Conservation (phyloP, 805 yeast species). For the Metschnikowia continentalis region DNA sequence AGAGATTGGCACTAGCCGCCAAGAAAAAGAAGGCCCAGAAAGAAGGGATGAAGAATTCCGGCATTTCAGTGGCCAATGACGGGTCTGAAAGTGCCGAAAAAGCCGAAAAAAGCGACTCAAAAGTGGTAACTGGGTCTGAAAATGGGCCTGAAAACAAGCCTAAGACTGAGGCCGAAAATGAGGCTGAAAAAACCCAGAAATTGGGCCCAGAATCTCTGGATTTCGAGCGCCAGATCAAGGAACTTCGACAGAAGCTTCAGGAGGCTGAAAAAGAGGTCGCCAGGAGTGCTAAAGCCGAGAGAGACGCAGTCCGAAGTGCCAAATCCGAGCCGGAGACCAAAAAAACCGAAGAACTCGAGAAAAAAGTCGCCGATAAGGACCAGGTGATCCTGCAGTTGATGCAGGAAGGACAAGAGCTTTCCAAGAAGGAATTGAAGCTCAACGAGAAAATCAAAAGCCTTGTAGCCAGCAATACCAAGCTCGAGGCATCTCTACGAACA, state of each 20-base stretch:
- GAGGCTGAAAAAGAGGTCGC: not conserved
- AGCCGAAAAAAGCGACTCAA: not conserved
- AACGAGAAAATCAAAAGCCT: constrained; percentile 64
- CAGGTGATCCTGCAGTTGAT: constrained; percentile 59
- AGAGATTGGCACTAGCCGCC: constrained; percentile 81
- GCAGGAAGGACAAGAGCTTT: constrained; percentile 71
- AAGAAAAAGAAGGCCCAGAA: constrained; percentile 30
- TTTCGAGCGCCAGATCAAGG: not conserved
- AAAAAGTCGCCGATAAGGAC: constrained; percentile 48
- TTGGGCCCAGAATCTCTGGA: not conserved
- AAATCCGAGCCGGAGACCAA: not conserved
- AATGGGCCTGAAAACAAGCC: not conserved
- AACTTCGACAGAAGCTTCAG: not conserved
- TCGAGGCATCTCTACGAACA: constrained; percentile 28
- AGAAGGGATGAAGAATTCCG: not conserved
- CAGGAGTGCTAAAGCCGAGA: not conserved
- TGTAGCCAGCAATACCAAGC: constrained; percentile 30
- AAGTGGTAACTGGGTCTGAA: not conserved
- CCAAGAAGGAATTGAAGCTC: constrained; percentile 65
- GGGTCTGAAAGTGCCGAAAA: not conserved
- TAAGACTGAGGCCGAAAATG: not conserved
- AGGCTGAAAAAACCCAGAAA: not conserved
- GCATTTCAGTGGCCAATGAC: not conserved
- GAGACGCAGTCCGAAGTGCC: not conserved
- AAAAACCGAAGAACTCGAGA: constrained; percentile 14